Conservation (phyloP, 2,329 filamentous ascomycete species). For the Tothia fuscella region DNA sequence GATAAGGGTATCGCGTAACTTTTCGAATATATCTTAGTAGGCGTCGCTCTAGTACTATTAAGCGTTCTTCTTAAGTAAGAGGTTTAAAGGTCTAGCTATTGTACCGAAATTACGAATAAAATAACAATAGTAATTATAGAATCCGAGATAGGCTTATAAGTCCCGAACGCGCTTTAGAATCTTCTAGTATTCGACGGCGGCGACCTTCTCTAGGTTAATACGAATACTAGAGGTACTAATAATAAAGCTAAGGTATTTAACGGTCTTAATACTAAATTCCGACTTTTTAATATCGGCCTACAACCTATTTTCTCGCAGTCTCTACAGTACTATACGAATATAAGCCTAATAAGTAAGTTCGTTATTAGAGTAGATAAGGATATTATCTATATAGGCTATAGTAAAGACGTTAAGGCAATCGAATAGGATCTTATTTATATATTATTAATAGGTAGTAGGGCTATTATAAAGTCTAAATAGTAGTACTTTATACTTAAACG, state of each 20-base stretch:
- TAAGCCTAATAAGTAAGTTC: slow-evolving; percentile 1
- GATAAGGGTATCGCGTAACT: slow-evolving; percentile 14
- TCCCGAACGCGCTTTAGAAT: slow-evolving; percentile 13
- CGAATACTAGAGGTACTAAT: slow-evolving; percentile 15
- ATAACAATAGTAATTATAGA: slow-evolving; percentile 19
- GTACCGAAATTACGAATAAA: slow-evolving; percentile 19
- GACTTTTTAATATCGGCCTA: slow-evolving; percentile 16
- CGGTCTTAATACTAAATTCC: slow-evolving; percentile 18
- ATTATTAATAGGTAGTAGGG: background rate
- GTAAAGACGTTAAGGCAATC: slow-evolving; percentile 16
- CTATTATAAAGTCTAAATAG: slow-evolving; percentile 6
- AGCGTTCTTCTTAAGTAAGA: slow-evolving; percentile 13
- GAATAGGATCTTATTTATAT: slow-evolving; percentile 11
- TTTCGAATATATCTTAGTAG: slow-evolving; percentile 9
- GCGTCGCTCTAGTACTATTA: background rate
- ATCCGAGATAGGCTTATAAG: slow-evolving; percentile 19
- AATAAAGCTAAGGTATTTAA: slow-evolving; percentile 18
- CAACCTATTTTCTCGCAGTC: slow-evolving; percentile 10
- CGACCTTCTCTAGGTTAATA: slow-evolving; percentile 15
- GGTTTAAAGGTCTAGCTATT: slow-evolving; percentile 13
- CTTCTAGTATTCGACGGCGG: slow-evolving; percentile 15
- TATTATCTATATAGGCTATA: slow-evolving; percentile 16
- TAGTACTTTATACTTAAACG: background rate
- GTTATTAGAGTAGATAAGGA: slow-evolving; percentile 15
- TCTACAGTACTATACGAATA: slow-evolving; percentile 4